Base-by-base conservation (phyloP, 192 early-diverging fungal species). In the Backusella liffmaniae region DNA sequence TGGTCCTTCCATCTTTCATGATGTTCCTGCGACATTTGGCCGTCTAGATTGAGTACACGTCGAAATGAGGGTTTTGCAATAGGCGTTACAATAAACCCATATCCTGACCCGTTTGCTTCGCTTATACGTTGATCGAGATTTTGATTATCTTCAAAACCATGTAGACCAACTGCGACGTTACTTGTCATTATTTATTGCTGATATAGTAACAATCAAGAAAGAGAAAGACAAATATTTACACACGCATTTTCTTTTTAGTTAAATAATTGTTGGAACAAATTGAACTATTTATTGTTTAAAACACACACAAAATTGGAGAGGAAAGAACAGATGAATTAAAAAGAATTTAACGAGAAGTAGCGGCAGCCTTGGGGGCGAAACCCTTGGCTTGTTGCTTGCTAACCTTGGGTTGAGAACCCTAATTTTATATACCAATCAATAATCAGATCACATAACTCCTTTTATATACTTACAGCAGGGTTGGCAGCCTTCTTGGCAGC, bases 361-460 rank as follows among this genome's bases (percentile, higher is more conserved):
- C 90, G 78, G 89, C 83, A 76, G 90, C 92, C 88, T 95, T 92
- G 76, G 89, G 83, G 59, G 91, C 90, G 78, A 89, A 90, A 77
- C 95, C 95, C 91, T 92, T 93, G 75, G 88, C 87, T 73, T 86
- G 85, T 86, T 94, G 92, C 91, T 96, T 96, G 82, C 85, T 89
- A 82, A 93, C 77, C 89, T 95, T 94, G 79, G 84, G 79, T 39
- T 71, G 78, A 73, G 84, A 36, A 30, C 53, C 56, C 74, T 76
- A 67, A 9, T 9, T 8, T 39, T 0, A 10, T 59, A 53, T 0
- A 0, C 15, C 2, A 32, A 53, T 35, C 8, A 44, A 56, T 59
- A 13, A 21, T 26, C 23, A 26, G 5, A 26, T n/a, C 21, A 56
- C 6, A 56, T 6, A 26, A 21, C 8, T 21, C 6, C 8, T 32